These are phyloP conservation scores for Malassezia caprae DNA, from an alignment of 1,284 basidiomycete species.

Conservation along the genomic window DNA sequence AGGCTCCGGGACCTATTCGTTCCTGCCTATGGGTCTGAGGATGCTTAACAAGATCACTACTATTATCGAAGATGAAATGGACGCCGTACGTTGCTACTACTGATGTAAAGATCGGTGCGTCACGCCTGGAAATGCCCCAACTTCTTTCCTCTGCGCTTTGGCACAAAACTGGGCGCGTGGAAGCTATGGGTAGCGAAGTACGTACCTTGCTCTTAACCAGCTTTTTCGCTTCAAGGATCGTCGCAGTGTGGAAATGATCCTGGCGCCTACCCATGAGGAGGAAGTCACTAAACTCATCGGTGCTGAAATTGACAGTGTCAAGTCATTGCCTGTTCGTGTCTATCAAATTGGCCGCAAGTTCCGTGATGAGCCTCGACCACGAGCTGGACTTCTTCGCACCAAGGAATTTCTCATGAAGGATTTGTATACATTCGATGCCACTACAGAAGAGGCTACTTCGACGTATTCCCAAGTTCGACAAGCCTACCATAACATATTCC, in stretches of 20 bases:
- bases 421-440: slow-evolving; percentile 47
- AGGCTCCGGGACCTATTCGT: slow-evolving; percentile 46
- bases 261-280: slow-evolving; percentile 49
- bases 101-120: slow-evolving; percentile 25
- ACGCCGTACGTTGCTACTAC: slow-evolving; percentile 6
- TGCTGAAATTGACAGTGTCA: slow-evolving; percentile 31
- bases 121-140: slow-evolving; percentile 44
- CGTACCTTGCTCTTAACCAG: neutral
- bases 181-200: slow-evolving; percentile 41
- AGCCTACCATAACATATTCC: slow-evolving; percentile 44
- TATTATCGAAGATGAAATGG: slow-evolving; percentile 47
- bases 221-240: slow-evolving; percentile 46
- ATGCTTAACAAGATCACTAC: slow-evolving; percentile 38
- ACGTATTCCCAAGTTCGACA: slow-evolving; percentile 42
- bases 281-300: slow-evolving; percentile 47
- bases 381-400: slow-evolving; percentile 47
- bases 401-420: slow-evolving; percentile 50
- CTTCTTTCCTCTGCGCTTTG: slow-evolving; percentile 41
- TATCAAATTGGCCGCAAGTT: slow-evolving; percentile 49
- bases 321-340: slow-evolving; percentile 42
- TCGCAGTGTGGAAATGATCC: slow-evolving; percentile 36
- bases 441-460: slow-evolving; percentile 14
- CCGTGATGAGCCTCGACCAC: slow-evolving; percentile 48
- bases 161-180: slow-evolving; percentile 38
- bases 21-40: slow-evolving; percentile 44